Evolutionary conservation across 2,329 filamentous ascomycete species (phyloP), one percentile per base, ranked within the genome.

Genomic region (Ophiocordyceps polyrhachis-furcata): DNA sequence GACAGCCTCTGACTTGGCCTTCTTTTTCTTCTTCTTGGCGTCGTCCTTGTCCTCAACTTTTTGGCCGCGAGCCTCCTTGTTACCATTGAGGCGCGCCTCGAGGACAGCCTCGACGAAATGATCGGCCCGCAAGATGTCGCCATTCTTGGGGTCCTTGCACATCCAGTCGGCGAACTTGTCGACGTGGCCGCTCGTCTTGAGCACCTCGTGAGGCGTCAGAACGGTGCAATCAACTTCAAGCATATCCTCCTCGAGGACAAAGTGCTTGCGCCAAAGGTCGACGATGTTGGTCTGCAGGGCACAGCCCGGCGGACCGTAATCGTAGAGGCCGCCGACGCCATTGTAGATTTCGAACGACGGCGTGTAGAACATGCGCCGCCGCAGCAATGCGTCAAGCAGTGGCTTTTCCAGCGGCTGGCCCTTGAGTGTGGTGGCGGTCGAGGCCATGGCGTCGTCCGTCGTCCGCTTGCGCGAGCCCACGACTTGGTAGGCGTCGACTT

Each of bases 111-210:
- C 88, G 52, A 98, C 88, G 56, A 96, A 76, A 68, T 98, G 91
- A 60, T 98, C 91, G 47, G 91, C 87, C 54, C 91, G 79, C 61
- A 98, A 79, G 58, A 95, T 94, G 63, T 98, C 91, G 60, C 91
- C 91, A 56, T 82, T 94, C 73, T 93, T 93, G 50, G 89, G 86
- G 63, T 98, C 91, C 66, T 93, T 94, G 79, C 85, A 94, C 88
- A 96, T 95, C 85, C 84, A 96, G 63, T 96, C 89, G 64, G 86
- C 83, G 58, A 96, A 96, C 65, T 93, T 93, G 64, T 95, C 89
- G 52, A 96, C 91, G 67, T 98, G 91, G 51, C 91, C 91, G 62
- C 79, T 84, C 45, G 89, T 94, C 74, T 96, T 93, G 58, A 98
- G 76, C 35, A 98, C 85, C 42, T 91, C 83, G 56, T 91, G 79